These are phyloP conservation scores for Trichoderma virens DNA, from an alignment of 495 filamentous ascomycete genomes.

Conservation along the genomic window DNA sequence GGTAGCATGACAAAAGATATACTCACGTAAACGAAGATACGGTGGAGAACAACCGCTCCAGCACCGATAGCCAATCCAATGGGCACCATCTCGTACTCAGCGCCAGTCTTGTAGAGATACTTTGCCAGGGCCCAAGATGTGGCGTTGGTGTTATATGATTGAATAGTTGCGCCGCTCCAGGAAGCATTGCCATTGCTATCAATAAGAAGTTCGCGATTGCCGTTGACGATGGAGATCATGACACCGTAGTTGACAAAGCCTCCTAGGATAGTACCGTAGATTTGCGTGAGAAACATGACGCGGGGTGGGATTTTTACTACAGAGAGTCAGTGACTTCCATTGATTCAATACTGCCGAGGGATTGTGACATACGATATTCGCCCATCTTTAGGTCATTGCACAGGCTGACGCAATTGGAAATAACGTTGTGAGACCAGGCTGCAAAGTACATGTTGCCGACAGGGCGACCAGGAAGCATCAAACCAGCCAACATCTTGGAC, in stretches of 20 bases:
- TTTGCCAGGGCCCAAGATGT: constrained; percentile 36
- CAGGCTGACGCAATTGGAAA: constrained; percentile 23
- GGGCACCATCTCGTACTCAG: constrained; percentile 36
- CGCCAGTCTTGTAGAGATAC: constrained; percentile 28
- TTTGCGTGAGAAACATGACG: constrained; percentile 28
- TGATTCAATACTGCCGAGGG: constrained; percentile 19
- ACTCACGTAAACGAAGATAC: constrained; percentile 30
- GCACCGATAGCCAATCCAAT: constrained; percentile 38
- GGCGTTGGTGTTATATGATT: constrained; percentile 34
- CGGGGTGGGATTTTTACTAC: constrained; percentile 34
- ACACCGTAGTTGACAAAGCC: constrained; percentile 30
- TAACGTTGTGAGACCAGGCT: constrained; percentile 22
- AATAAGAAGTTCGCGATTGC: constrained; percentile 12
- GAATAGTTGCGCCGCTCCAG: constrained; percentile 26
- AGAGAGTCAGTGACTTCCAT: not conserved
- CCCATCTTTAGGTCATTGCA: constrained; percentile 26
- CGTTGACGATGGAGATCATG: constrained; percentile 20
- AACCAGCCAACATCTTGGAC: constrained; percentile 24
- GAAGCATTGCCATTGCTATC: constrained; percentile 3
- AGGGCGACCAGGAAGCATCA: constrained; percentile 20
- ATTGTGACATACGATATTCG: not conserved
- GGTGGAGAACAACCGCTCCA: constrained; percentile 32
- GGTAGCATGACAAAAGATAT: too few relatives aligned
- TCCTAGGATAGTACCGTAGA: constrained; percentile 29
- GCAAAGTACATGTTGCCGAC: constrained; percentile 19